Percentiles rank a stretch among this genome's conserved stretches.
Conservation (phyloP, 805 yeast species). For the Komagataella pseudopastoris region DNA sequence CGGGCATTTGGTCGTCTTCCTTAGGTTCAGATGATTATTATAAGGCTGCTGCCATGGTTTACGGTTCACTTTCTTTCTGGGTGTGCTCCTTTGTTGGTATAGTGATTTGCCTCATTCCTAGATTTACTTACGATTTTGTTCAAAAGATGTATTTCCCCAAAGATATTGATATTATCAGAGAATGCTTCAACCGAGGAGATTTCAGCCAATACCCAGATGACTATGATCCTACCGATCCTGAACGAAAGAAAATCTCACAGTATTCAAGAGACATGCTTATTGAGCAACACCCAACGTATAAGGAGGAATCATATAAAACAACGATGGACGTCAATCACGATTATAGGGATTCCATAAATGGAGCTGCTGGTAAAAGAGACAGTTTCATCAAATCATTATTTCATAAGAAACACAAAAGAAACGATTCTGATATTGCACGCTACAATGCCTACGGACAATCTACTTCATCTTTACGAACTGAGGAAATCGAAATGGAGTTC, state of each 20-base stretch:
- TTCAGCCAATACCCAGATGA: conserved; percentile 50
- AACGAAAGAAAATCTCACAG: conserved; percentile 37
- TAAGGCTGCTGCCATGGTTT: conserved; percentile 50
- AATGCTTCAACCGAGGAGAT: conserved; percentile 54
- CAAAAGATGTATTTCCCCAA: conserved; percentile 41
- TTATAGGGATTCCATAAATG: conserved; percentile 20
- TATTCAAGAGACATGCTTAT: conserved; percentile 21
- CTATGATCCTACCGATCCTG: conserved; percentile 75
- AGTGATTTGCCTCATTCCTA: conserved; percentile 49
- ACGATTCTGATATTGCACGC: conserved; percentile 10
- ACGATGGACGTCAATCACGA: conserved; percentile 5
- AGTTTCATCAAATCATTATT: conserved; percentile 24
- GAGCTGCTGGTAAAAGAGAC: conserved; percentile 21
- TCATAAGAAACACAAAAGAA: conserved; percentile 11
- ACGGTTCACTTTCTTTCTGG: conserved; percentile 55
- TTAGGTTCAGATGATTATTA: conserved; percentile 44
- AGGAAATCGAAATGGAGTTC: conserved; percentile 35
- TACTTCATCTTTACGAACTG: conserved; percentile 26
- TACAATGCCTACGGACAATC: conserved; percentile 19
- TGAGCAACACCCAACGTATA: conserved; percentile 7
- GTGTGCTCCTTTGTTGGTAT: conserved; percentile 54
- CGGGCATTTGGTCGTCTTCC: conserved; percentile 64
- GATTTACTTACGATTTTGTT: conserved; percentile 46
- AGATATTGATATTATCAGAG: conserved; percentile 65
- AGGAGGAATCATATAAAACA: conserved; percentile 5